Percentiles rank a stretch among this genome's conserved stretches.
phyloP scores from a whole-genome alignment of 176 grass and related monocot genomes.

The bread wheat (Triticum aestivum) region IWGSC_CS_RefSeq_v2.1 NC_057804.1:468706899-468707398 shows the following conservation, averaged over 20 bases:
- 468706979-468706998: constrained; percentile 27
- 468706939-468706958: no score
- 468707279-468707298: background rate
- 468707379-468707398: no score
- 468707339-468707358: background rate
- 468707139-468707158: constrained; percentile 59
- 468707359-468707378: background rate
- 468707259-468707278: constrained; percentile 44
- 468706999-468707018: constrained; percentile 50
- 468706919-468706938: no score
- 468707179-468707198: constrained; percentile 46
- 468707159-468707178: constrained; percentile 45
- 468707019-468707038: constrained; percentile 44
- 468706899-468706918: no score
- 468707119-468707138: constrained; percentile 66
- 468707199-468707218: constrained; percentile 14
- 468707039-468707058: constrained; percentile 53
- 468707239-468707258: constrained; percentile 44
- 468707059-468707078: constrained; percentile 54
- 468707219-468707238: constrained; percentile 10
- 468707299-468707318: background rate
- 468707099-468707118: constrained; percentile 61
- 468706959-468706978: no score
- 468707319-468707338: background rate
- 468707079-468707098: constrained; percentile 45